Evolutionary conservation across 345 rosid genomes (phyloP), one percentile per base, ranked within the genome.

Genomic region (Capsella bursapastoris): DNA sequence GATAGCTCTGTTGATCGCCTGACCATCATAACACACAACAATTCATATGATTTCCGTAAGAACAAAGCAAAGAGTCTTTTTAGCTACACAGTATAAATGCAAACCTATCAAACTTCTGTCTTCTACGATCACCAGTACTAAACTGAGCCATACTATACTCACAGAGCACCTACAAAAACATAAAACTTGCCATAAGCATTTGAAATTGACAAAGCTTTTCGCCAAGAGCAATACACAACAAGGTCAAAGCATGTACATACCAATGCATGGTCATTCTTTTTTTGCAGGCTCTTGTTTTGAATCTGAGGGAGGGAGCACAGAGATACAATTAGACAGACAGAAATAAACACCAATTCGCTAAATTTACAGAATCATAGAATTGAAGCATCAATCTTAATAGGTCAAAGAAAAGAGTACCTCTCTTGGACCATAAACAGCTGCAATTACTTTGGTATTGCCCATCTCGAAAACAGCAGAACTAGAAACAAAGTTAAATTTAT

Each of bases 1-100:
- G 98, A 95, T 67, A 95, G 86, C 83, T 95, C 98, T 7, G 90
- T 95, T n/a, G 98, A 92, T 74, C 94, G 97, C 83, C 99, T 92
- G 74, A 79, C n/a, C 57, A 57, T 35, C 57, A 57, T 25, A 38
- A 71, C 4, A 55, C 51, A 76, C 45, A 45, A 27, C 29, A 15
- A 25, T 8, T 76, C 11, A 32, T 0, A 49, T 49, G 51, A 50
- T 14, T 12, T 11, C 4, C 28, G 66, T 63, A 48, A 74, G 61
- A 66, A 58, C 13, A 22, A 66, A 38, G 60, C 18, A 37, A 58
- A 8, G 25, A 6, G 40, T 57, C n/a, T 48, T 47, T 47, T 66
- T 31, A 58, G 61, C 38, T 13, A 29, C 13, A 34, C 50, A 37
- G 57, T 6, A 49, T 28, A 41, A 16, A 35, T 22, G 11, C 44